A percentile compares a stretch with the other conserved stretches of the same genome.
These are phyloP conservation scores for Fraxinus nigra DNA, from an alignment of 305 asterid genomes.

Conservation along the genomic window DNA sequence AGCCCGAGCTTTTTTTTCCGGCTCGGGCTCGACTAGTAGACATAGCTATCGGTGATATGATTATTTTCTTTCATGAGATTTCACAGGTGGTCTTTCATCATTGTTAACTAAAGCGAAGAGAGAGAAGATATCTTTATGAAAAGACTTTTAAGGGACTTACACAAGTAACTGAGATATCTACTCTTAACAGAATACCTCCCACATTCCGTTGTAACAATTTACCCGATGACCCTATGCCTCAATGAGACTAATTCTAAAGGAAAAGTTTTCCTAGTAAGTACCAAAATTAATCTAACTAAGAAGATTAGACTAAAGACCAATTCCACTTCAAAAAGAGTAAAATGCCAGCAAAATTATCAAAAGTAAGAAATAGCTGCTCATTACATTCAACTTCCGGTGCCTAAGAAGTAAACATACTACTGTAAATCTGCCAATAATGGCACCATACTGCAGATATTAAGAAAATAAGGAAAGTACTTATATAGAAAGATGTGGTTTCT, in stretches of 20 bases:
- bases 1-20: too few relatives aligned
- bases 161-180: not conserved
- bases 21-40: too few relatives aligned
- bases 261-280: not conserved
- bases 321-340: not conserved
- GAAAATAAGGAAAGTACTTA: not conserved
- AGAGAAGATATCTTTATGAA: not conserved
- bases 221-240: not conserved
- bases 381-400: not conserved
- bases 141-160: not conserved
- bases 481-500: slow-evolving; percentile 1
- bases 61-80: not conserved
- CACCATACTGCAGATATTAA: not conserved
- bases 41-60: too few relatives aligned
- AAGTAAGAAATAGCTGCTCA: not conserved
- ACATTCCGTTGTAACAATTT: not conserved
- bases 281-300: not conserved
- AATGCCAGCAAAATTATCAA: not conserved
- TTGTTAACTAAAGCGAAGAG: not conserved
- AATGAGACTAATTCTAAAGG: not conserved
- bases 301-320: not conserved
- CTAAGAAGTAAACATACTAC: not conserved
- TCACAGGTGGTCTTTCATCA: not conserved
- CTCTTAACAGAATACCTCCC: not conserved
- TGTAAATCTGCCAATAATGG: not conserved